Percentiles rank a stretch among this genome's conserved stretches.
Evolutionary conservation across 345 rosid species (phyloP).

Genomic region (Conringia planisiliqua): DNA sequence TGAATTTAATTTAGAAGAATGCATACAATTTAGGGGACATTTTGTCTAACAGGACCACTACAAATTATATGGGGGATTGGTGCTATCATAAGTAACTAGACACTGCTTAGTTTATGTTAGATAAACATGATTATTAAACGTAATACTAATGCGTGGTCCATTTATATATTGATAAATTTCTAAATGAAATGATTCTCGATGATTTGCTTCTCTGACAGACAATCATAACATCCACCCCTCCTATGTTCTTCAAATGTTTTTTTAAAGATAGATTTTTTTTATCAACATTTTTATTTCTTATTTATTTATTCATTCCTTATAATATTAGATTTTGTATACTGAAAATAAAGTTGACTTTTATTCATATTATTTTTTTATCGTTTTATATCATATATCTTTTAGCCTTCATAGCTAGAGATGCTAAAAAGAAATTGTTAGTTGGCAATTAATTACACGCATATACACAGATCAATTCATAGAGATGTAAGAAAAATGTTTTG

Average conservation of each 20-base stretch:
- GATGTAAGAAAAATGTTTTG: neutral
- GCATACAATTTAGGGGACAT: conserved; percentile 72
- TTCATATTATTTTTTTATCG: neutral
- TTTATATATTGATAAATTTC: conserved; percentile 9
- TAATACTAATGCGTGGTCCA: conserved; percentile 32
- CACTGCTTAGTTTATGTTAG: conserved; percentile 41
- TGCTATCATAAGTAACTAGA: conserved; percentile 30
- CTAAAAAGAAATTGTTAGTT: conserved; percentile 9
- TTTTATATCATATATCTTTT: neutral
- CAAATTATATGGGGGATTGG: conserved; percentile 37
- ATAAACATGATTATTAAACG: conserved; percentile 49
- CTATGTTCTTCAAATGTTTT: conserved; percentile 22
- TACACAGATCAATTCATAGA: neutral
- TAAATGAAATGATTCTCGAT: conserved; percentile 21
- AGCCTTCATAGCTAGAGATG: conserved; percentile 5
- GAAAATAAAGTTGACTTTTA: conserved; percentile 20
- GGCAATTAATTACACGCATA: conserved; percentile 6
- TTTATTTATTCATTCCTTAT: neutral
- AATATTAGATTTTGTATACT: neutral
- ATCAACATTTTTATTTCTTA: neutral
- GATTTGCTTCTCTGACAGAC: conserved; percentile 32
- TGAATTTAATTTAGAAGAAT: conserved; percentile 10
- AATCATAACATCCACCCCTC: conserved; percentile 34
- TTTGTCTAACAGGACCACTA: conserved; percentile 49
- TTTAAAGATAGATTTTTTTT: neutral